Conservation (phyloP, 2,329 filamentous ascomycete species). For the Calonectria multiphialidica region DNA sequence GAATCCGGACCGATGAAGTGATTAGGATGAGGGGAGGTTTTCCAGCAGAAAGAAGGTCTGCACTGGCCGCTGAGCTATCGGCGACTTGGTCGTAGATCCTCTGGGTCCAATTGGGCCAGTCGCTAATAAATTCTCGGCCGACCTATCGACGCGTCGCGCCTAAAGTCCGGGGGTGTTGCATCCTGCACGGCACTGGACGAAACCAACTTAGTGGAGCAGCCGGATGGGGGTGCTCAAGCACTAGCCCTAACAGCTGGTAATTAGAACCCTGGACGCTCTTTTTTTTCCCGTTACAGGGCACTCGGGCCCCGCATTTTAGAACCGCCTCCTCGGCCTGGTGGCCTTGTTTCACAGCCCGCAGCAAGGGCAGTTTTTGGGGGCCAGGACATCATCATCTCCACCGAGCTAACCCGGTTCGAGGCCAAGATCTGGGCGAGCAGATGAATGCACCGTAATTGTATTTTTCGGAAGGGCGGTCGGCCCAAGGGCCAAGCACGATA, state of each 20-base stretch:
- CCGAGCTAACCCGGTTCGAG: not conserved
- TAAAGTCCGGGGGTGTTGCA: constrained; percentile 4
- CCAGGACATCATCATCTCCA: not conserved
- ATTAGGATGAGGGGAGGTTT: constrained; percentile 36
- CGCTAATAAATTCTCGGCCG: constrained; percentile 11
- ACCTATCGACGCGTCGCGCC: constrained; percentile 23
- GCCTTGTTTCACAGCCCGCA: constrained; percentile 4
- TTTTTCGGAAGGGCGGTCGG: not conserved
- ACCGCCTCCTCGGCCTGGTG: not conserved
- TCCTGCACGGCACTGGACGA: constrained; percentile 2
- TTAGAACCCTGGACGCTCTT: constrained; percentile 5
- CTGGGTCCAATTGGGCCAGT: constrained; percentile 19
- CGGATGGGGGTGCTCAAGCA: not conserved
- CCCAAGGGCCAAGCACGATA: not conserved
- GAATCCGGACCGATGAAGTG: constrained; percentile 20
- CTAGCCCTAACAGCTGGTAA: constrained; percentile 17
- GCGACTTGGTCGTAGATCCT: constrained; percentile 9
- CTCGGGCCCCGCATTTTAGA: constrained; percentile 17
- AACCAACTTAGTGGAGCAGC: not conserved
- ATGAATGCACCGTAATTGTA: not conserved
- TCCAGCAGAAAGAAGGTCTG: constrained; percentile 16
- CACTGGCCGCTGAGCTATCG: constrained; percentile 3
- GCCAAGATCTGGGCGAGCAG: not conserved
- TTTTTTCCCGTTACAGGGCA: constrained; percentile 1
- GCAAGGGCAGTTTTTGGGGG: not conserved